Conservation (phyloP, 1,284 basidiomycete genomes). For the Ceratobasidium sp. region DNA sequence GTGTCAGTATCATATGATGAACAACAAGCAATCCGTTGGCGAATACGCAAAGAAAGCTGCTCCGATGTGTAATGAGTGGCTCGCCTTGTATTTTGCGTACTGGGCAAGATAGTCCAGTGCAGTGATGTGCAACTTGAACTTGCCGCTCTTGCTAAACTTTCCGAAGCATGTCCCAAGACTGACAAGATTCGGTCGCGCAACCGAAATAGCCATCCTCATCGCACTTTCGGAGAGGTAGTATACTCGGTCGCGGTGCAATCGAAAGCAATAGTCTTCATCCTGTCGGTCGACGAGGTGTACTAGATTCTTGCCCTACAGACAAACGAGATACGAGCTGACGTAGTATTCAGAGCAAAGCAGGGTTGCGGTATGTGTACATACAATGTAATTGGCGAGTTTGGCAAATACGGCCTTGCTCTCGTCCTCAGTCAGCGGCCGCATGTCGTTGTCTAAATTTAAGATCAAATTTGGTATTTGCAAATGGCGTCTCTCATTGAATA, state of each 20-base stretch:
- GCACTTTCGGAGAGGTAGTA: conserved; percentile 94
- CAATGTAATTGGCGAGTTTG: conserved; percentile 91
- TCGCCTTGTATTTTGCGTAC: conserved; percentile 97
- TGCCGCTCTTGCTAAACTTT: conserved; percentile 97
- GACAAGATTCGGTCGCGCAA: conserved; percentile 91
- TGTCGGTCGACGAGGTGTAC: conserved; percentile 87
- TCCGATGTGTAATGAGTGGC: neutral
- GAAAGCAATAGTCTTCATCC: conserved; percentile 89
- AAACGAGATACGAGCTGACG: neutral
- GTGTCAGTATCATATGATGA: too few species aligned
- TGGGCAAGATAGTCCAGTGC: conserved; percentile 92
- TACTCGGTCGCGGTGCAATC: conserved; percentile 88
- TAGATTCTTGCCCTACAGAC: conserved; percentile 80
- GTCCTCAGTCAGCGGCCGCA: conserved; percentile 86
- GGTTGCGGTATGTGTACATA: conserved; percentile 51
- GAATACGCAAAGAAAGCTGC: neutral
- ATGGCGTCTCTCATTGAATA: neutral
- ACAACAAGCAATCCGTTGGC: too few species aligned
- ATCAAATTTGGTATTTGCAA: conserved; percentile 34
- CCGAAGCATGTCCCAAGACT: conserved; percentile 97
- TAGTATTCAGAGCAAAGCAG: neutral
- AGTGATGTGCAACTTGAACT: conserved; percentile 97
- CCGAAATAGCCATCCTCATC: conserved; percentile 91
- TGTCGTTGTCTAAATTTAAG: conserved; percentile 48
- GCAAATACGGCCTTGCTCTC: conserved; percentile 88